Base-by-base conservation (phyloP, 2,329 filamentous ascomycete species). In the Diaporthe aspalathi region DNA sequence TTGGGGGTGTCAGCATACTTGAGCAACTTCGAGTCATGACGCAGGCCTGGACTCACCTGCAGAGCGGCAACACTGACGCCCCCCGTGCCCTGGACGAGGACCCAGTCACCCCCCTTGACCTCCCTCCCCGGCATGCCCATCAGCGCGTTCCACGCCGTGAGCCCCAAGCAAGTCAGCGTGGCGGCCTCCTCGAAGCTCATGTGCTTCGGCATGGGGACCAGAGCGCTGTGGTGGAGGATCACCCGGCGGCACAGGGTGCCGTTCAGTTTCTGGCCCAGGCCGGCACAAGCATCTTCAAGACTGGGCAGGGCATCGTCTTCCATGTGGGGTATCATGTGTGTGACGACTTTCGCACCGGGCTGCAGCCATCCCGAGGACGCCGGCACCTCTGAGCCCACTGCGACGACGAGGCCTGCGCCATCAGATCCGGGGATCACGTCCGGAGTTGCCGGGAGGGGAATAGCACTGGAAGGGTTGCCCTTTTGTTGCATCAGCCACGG, bases 201-300 rank as follows among this genome's bases (percentile, higher is more conserved):
- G 52, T 83, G 82, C 27, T 74, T 74, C 0, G 90, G 89, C 65
- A 85, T 81, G 71, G 81, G 79, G 3, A 91, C 86, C 16, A 92
- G 84, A 12, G 87, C 88, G 11, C 71, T 85, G 77, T 91, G 87
- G 29, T 86, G 80, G 76, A 90, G 91, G 7, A 86, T 82, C 11
- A 83, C 90, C 72, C 89, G 87, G 62, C 90, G 83, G 49, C 87
- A 84, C 20, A 92, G 82, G 0, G 84, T 85, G 35, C 90, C 90
- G 70, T 91, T 86, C 0, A 89, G 73, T 1, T 81, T 83, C 70
- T 89, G 87, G 60, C 90, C 90, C 1, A 92, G 83, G 24, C 88
- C 88, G 3, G 84, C 84, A 0, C 70, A 67, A 2, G 79, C 74
- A 24, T 79, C 79, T 2, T 63, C 65, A 14, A 75, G 66, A 12